These are phyloP conservation scores for Leccinum longicurvipes DNA, from an alignment of 768 basidiomycete genomes.

Conservation along the genomic window DNA sequence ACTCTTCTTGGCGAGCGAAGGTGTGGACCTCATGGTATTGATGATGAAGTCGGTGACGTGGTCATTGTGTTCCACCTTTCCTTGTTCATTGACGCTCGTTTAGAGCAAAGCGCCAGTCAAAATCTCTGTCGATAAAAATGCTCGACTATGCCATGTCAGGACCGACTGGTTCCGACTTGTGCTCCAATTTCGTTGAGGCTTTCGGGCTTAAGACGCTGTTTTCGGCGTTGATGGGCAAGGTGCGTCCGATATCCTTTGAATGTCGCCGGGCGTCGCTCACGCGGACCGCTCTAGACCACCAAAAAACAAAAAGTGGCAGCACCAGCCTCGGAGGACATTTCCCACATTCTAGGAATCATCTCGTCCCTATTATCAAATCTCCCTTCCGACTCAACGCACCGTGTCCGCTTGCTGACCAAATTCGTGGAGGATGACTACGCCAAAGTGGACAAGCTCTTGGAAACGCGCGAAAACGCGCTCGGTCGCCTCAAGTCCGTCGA, in stretches of 20 bases:
- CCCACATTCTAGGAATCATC: slow-evolving; percentile 85
- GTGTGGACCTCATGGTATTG: slow-evolving; percentile 95
- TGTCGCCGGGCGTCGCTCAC: slow-evolving; percentile 10
- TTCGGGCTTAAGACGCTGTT: slow-evolving; percentile 89
- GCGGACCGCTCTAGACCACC: slow-evolving; percentile 31
- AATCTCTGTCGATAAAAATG: slow-evolving; percentile 83
- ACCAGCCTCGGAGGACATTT: slow-evolving; percentile 73
- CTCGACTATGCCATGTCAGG: slow-evolving; percentile 90
- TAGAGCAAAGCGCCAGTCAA: slow-evolving; percentile 81
- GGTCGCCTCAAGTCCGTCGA: slow-evolving; percentile 59
- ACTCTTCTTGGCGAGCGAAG: slow-evolving; percentile 85
- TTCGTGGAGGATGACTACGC: slow-evolving; percentile 93
- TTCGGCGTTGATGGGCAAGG: slow-evolving; percentile 92
- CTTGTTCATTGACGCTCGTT: slow-evolving; percentile 4
- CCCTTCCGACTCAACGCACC: slow-evolving; percentile 74
- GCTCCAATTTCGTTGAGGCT: slow-evolving; percentile 84
- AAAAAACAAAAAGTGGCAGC: slow-evolving; percentile 64
- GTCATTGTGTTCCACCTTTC: background rate
- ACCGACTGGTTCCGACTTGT: slow-evolving; percentile 59
- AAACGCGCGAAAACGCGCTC: slow-evolving; percentile 73
- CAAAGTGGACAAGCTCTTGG: slow-evolving; percentile 90
- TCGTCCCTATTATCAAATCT: slow-evolving; percentile 87
- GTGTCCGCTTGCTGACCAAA: slow-evolving; percentile 83
- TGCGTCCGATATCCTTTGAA: slow-evolving; percentile 28
- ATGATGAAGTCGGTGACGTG: slow-evolving; percentile 82